Percentiles rank a stretch among this genome's conserved stretches.
Evolutionary conservation across 129 eudicot genomes (phyloP).

Genomic region (Deinandra increscens): DNA sequence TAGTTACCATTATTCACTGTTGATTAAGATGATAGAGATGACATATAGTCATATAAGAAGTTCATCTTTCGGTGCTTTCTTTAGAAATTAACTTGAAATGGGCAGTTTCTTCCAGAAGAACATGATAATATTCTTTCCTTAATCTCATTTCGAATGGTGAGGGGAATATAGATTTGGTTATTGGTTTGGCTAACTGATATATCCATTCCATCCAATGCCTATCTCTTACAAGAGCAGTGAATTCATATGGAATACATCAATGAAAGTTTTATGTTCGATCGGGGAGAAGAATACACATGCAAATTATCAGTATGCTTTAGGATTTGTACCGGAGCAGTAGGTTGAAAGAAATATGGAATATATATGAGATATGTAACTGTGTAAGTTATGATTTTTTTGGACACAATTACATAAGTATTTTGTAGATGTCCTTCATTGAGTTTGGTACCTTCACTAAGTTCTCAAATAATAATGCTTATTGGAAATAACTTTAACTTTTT

Average conservation of each 20-base stretch:
- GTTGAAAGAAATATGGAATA: background rate
- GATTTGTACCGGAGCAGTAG: slow-evolving; percentile 9
- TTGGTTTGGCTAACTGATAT: background rate
- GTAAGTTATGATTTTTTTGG: background rate
- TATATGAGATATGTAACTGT: background rate
- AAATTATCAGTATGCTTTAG: background rate
- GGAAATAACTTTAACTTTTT: background rate
- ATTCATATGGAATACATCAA: background rate
- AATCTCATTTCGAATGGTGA: background rate
- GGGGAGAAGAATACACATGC: background rate
- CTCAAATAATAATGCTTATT: too few species aligned
- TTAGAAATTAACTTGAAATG: background rate
- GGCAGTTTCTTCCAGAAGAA: background rate
- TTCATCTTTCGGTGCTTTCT: background rate
- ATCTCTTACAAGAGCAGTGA: background rate
- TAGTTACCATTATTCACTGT: background rate
- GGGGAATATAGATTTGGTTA: background rate
- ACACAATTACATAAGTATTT: too few species aligned
- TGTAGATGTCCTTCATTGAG: too few species aligned
- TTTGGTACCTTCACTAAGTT: too few species aligned
- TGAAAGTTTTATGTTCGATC: background rate
- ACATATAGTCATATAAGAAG: background rate
- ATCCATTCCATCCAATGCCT: background rate
- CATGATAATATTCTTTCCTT: background rate
- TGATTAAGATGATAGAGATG: background rate